These are phyloP conservation scores for Fusarium marasasianum DNA, from an alignment of 2,329 filamentous ascomycete genomes.

Conservation along the genomic window DNA sequence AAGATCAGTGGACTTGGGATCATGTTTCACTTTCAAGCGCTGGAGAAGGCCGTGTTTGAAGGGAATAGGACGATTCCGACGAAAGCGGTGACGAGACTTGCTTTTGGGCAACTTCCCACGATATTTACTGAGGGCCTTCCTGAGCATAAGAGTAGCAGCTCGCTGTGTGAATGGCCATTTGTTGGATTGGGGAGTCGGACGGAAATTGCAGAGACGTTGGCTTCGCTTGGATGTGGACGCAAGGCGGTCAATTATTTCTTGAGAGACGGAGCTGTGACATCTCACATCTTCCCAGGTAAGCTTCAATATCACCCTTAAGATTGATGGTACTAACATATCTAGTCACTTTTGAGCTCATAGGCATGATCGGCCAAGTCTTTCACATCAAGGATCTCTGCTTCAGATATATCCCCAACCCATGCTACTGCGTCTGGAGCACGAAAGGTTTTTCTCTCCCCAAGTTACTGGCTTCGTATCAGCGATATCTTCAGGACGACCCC, in stretches of 20 bases:
- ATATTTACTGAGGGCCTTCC: neutral
- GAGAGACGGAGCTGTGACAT: neutral
- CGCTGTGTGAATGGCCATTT: too few relatives aligned
- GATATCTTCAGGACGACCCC: neutral
- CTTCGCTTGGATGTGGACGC: slow-evolving; percentile 1
- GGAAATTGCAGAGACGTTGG: neutral
- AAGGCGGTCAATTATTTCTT: slow-evolving; percentile 6
- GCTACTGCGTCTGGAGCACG: slow-evolving; percentile 6
- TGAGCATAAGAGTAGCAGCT: rapidly evolving
- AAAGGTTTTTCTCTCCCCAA: neutral
- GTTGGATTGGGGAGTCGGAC: neutral
- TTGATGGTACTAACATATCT: neutral
- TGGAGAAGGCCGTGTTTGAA: slow-evolving; percentile 14
- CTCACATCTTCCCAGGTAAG: slow-evolving; percentile 11
- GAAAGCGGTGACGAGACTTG: neutral
- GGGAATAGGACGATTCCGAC: neutral
- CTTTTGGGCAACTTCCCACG: slow-evolving; percentile 12
- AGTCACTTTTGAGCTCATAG: slow-evolving; percentile 16
- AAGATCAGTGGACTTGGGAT: slow-evolving; percentile 16
- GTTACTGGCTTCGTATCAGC: neutral
- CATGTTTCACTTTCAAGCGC: slow-evolving; percentile 7
- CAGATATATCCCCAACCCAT: slow-evolving; percentile 20
- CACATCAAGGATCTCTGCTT: slow-evolving; percentile 22
- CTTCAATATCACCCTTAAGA: too few relatives aligned
- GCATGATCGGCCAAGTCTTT: slow-evolving; percentile 12